Conservation (phyloP, 176 grass and related monocot species). For the Ampelocalamus luodianensis region DNA sequence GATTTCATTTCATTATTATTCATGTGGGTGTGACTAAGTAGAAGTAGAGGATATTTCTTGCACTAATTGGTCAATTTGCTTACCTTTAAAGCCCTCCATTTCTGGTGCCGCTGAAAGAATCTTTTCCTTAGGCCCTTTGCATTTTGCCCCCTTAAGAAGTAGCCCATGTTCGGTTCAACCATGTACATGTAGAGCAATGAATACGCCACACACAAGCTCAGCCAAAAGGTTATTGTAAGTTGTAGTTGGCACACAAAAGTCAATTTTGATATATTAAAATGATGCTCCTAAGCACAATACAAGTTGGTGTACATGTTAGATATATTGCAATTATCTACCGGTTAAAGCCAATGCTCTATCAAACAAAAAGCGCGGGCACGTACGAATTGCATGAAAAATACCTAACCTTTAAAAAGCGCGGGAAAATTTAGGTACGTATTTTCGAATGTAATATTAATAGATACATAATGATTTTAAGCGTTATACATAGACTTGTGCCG, state of each 20-base stretch:
- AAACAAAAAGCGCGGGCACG: background rate
- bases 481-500: background rate
- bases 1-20: constrained; percentile 26
- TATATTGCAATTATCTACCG: background rate
- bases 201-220: constrained; percentile 8
- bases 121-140: constrained; percentile 37
- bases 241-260: constrained; percentile 11
- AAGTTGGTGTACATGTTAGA: background rate
- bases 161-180: constrained; percentile 29
- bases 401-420: background rate
- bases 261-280: constrained; percentile 3
- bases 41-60: constrained; percentile 29
- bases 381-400: background rate
- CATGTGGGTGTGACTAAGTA: constrained; percentile 41
- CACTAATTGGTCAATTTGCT: constrained; percentile 51
- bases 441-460: background rate
- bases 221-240: background rate
- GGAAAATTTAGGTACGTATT: background rate
- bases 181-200: constrained; percentile 4
- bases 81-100: constrained; percentile 50
- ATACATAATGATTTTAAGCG: background rate
- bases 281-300: background rate
- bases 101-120: constrained; percentile 46
- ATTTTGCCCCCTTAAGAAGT: constrained; percentile 44
- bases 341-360: background rate